Percentiles rank a stretch among this genome's conserved stretches.
Conservation (phyloP, 345 rosid species). For the Streptanthus diversifolius region DNA sequence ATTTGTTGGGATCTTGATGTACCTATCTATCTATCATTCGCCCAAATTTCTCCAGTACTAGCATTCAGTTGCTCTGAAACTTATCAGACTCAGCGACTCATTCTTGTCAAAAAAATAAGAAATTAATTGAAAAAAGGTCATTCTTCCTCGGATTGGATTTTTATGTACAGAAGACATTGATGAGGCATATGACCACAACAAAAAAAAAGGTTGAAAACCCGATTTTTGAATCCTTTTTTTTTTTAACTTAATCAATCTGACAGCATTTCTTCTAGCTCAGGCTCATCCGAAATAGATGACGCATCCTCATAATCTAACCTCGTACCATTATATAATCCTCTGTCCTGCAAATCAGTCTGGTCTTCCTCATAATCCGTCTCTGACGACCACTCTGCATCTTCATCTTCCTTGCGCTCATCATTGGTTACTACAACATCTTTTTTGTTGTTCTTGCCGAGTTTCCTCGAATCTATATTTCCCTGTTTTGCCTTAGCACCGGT, state of each 20-base stretch:
- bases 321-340: constrained; percentile 42
- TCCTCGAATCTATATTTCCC: constrained; percentile 38
- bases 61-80: background rate
- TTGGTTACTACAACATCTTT: constrained; percentile 22
- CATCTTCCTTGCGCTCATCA: constrained; percentile 44
- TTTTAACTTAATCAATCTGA: constrained; percentile 48
- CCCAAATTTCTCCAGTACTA: background rate
- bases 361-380: constrained; percentile 69
- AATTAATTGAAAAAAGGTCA: background rate
- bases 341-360: constrained; percentile 41
- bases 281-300: constrained; percentile 50
- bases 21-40: constrained; percentile 8
- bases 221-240: background rate
- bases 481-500: constrained; percentile 43
- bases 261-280: constrained; percentile 76
- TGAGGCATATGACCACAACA: constrained; percentile 13
- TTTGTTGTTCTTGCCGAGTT: constrained; percentile 44
- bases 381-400: constrained; percentile 51
- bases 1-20: background rate
- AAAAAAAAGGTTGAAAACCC: background rate
- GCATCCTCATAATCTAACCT: constrained; percentile 56
- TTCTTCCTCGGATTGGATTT: constrained; percentile 4
- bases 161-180: constrained; percentile 29
- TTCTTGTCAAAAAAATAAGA: constrained; percentile 17
- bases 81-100: constrained; percentile 2